Base-by-base conservation (phyloP, 139 green algal genomes). In the Chlamydomonas asymmetrica region DNA sequence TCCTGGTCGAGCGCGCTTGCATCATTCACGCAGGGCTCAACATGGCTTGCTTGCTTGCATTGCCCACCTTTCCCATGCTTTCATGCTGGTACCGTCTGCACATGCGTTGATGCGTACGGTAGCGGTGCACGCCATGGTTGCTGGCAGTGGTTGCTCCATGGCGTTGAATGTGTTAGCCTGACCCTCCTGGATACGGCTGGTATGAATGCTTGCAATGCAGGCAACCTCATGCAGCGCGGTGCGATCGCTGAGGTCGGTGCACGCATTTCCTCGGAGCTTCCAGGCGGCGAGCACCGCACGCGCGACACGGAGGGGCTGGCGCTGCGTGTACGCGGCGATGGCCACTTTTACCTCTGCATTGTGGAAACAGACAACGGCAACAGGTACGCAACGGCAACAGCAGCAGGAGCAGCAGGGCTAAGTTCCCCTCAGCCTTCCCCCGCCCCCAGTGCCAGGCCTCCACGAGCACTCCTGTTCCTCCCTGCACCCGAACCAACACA, bases 321-420 rank as follows among this genome's bases (percentile, higher is more conserved):
- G 6, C 38, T 98, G 66, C 85, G 92, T 6, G 56, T 95, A 10
- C 75, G 78, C 25, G 87, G 90, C 23, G 96, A 99, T 67, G 93
- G 86, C n/a, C 88, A 97, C 63, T 32, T 67, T 0, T 99, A 98
- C 88, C 80, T 79, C 1, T 67, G 90, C 23, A 73, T 93, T 57
- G 78, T 98, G 54, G 77, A 75, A 35, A 88, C 84, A 79, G 76
- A 54, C 0, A 70, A 77, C 3, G 84, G 84, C n/a, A 23, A 84
- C n/a, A 49, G n/a, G 23, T 77, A 18, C 10, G 70, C 5, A n/a
- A n/a, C n/a, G n/a, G n/a, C n/a, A n/a, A n/a, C n/a, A n/a, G n/a
- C n/a, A n/a, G n/a, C n/a, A n/a, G n/a, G n/a, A n/a, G n/a, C n/a
- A n/a, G n/a, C n/a, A n/a, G n/a, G n/a, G n/a, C n/a, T n/a, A n/a